phyloP scores from a whole-genome alignment of 495 filamentous ascomycete species.

The Tuber borchii region DNA sequence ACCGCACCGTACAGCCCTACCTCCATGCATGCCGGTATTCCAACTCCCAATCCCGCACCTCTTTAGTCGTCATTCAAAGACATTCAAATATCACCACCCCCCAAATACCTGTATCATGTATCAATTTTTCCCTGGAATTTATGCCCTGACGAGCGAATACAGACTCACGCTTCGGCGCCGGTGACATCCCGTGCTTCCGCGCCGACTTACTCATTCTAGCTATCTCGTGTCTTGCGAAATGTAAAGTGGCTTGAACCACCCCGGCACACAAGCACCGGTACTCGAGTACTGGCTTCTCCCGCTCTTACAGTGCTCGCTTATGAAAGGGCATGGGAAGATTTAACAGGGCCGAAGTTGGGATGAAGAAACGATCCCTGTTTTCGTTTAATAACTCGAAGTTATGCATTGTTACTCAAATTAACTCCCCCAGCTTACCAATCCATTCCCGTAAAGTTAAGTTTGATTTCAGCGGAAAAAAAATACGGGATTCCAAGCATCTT shows the following conservation, averaged over 20 bases:
- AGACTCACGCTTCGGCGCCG: not conserved
- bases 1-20: not conserved
- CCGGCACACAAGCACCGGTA: no score
- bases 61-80: not conserved
- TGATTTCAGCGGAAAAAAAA: no score
- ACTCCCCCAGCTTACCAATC: not conserved
- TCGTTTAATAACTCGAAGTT: not conserved
- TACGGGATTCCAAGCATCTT: not conserved
- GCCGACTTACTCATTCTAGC: not conserved
- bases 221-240: not conserved
- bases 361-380: not conserved
- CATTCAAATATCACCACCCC: not conserved
- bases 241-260: not conserved
- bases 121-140: not conserved
- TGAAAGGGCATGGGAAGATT: not conserved
- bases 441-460: no score
- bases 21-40: not conserved
- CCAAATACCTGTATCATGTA: not conserved
- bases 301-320: not conserved
- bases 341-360: not conserved
- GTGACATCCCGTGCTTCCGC: not conserved
- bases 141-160: not conserved
- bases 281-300: no score
- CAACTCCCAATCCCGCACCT: not conserved
- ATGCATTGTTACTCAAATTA: not conserved